These are phyloP conservation scores for Tulasnella sp. DNA, from an alignment of 768 basidiomycete species.

Conservation along the genomic window DNA sequence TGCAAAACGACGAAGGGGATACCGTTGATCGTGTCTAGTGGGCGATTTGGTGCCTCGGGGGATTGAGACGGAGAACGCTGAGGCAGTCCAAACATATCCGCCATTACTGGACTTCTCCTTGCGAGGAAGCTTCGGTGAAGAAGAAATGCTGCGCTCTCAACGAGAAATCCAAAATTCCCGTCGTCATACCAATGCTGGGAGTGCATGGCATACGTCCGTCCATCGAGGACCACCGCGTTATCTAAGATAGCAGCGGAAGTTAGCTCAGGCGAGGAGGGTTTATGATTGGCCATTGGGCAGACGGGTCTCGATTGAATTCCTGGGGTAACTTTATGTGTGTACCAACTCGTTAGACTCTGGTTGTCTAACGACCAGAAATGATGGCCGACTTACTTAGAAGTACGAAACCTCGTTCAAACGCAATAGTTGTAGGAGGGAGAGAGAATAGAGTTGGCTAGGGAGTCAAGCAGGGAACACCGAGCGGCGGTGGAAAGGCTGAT, in stretches of 20 bases:
- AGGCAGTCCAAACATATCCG: neutral
- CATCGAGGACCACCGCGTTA: neutral
- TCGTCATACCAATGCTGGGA: slow-evolving; percentile 12
- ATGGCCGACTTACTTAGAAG: too few species aligned
- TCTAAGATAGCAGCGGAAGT: neutral
- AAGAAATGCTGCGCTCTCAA: neutral
- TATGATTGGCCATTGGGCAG: too few species aligned
- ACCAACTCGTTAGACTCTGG: too few species aligned
- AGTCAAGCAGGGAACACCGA: too few species aligned
- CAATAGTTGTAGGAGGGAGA: too few species aligned
- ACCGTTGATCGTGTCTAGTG: neutral
- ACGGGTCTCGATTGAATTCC: too few species aligned
- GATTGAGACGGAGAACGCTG: neutral
- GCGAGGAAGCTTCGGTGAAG: neutral
- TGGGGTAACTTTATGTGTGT: too few species aligned
- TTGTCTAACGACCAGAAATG: too few species aligned
- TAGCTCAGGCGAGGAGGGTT: neutral
- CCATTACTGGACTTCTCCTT: neutral
- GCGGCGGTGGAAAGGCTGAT: too few species aligned
- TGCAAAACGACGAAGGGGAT: neutral
- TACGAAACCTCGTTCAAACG: too few species aligned
- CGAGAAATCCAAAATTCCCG: slow-evolving; percentile 18
- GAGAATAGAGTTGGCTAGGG: too few species aligned
- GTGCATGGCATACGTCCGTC: neutral
- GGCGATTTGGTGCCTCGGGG: neutral